phyloP scores from a whole-genome alignment of 805 yeast genomes.

The Priceomyces medius region DNA sequence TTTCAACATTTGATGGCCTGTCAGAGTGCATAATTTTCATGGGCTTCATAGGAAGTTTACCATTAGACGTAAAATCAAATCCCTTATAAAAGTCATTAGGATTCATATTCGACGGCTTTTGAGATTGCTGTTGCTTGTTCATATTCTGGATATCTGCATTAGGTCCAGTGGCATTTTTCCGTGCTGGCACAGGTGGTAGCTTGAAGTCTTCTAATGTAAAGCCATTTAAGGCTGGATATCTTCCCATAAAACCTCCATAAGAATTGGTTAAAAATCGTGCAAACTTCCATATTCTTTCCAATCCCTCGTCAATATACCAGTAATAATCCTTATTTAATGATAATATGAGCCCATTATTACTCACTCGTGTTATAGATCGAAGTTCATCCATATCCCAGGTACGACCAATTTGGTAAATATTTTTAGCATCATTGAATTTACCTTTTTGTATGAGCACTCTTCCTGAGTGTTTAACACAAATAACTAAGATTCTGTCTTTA shows the following conservation, averaged over 20 bases:
- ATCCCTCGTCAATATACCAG: slow-evolving; percentile 55
- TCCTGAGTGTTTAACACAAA: slow-evolving; percentile 65
- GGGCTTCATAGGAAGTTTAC: slow-evolving; percentile 41
- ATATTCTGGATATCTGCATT: background rate
- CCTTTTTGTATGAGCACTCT: slow-evolving; percentile 80
- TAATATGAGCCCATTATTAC: slow-evolving; percentile 57
- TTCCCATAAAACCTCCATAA: slow-evolving; percentile 35
- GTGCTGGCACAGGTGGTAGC: slow-evolving; percentile 25
- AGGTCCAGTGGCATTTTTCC: slow-evolving; percentile 6
- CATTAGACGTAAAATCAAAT: slow-evolving; percentile 43
- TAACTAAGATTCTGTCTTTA: slow-evolving; percentile 60
- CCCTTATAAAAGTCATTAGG: slow-evolving; percentile 26
- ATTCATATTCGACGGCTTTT: background rate
- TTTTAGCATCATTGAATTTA: slow-evolving; percentile 65
- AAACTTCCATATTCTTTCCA: slow-evolving; percentile 36
- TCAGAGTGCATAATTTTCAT: slow-evolving; percentile 39
- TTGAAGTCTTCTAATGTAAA: slow-evolving; percentile 33
- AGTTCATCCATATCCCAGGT: slow-evolving; percentile 86
- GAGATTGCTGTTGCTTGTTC: background rate
- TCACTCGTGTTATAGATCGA: slow-evolving; percentile 49
- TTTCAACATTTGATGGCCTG: slow-evolving; percentile 9
- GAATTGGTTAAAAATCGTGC: slow-evolving; percentile 30
- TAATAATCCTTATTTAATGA: slow-evolving; percentile 75
- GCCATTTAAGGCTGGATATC: slow-evolving; percentile 37
- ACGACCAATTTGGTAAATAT: slow-evolving; percentile 83